phyloP scores from a whole-genome alignment of 1,284 basidiomycete genomes.

The Cryptococcus sp. region DNA sequence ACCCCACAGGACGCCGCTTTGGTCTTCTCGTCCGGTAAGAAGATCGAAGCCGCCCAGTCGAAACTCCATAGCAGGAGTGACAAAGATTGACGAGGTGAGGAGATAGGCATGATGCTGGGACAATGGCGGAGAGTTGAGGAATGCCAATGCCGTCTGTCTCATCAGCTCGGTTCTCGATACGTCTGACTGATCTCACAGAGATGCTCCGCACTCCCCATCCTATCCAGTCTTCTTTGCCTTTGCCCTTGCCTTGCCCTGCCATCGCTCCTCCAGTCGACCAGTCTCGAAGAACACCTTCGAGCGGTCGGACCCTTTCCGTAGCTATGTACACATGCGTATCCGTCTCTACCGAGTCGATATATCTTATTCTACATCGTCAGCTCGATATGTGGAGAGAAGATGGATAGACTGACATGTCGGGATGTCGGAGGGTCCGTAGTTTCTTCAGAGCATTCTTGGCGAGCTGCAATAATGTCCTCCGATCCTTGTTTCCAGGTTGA shows the following conservation, averaged over 20 bases:
- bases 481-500: constrained; percentile 46
- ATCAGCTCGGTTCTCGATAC: background rate
- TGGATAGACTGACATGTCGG: constrained; percentile 58
- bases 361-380: constrained; percentile 58
- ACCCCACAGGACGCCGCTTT: constrained; percentile 53
- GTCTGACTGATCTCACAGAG: constrained; percentile 57
- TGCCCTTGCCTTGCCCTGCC: constrained; percentile 46
- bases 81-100: constrained; percentile 70
- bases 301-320: constrained; percentile 82
- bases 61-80: constrained; percentile 84
- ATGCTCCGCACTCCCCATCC: constrained; percentile 90
- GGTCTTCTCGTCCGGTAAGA: constrained; percentile 53
- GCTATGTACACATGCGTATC: constrained; percentile 85
- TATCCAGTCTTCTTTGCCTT: constrained; percentile 76
- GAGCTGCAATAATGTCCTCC: constrained; percentile 63
- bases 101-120: constrained; percentile 84
- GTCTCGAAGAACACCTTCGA: constrained; percentile 60
- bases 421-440: constrained; percentile 85
- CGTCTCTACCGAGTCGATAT: constrained; percentile 87
- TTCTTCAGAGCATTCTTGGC: constrained; percentile 90
- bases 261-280: constrained; percentile 49
- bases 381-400: background rate
- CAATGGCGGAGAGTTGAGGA: constrained; percentile 77
- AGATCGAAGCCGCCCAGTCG: constrained; percentile 91
- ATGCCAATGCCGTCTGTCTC: constrained; percentile 76